Percentiles rank a stretch among this genome's conserved stretches.
Evolutionary conservation across 2,329 filamentous ascomycete species (phyloP).

Genomic region (Aurifilum marmelostoma): DNA sequence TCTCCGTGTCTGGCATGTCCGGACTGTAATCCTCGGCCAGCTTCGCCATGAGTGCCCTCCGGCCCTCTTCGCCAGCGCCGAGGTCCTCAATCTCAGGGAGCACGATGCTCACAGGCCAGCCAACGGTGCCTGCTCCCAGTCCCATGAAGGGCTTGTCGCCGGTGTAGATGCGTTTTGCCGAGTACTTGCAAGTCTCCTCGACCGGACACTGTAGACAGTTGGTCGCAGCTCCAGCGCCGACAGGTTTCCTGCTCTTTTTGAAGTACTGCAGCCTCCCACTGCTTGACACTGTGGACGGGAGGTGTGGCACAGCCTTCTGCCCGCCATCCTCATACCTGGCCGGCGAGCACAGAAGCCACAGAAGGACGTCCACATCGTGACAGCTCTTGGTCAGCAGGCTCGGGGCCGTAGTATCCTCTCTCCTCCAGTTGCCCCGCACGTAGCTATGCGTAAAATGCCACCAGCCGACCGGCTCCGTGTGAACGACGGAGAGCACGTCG

Average conservation of each 20-base stretch:
- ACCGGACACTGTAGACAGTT: conserved; percentile 84
- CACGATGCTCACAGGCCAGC: conserved; percentile 89
- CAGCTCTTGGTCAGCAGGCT: conserved; percentile 93
- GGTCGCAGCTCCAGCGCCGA: conserved; percentile 72
- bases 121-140: conserved; percentile 66
- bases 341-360: conserved; percentile 88
- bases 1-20: conserved; percentile 49
- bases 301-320: conserved; percentile 59
- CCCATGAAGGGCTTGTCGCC: conserved; percentile 60
- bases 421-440: conserved; percentile 92
- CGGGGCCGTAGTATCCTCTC: conserved; percentile 73
- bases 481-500: conserved; percentile 82
- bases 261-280: conserved; percentile 80
- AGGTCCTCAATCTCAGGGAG: conserved; percentile 87
- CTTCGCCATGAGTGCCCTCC: conserved; percentile 43
- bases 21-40: conserved; percentile 57
- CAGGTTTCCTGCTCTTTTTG: conserved; percentile 74
- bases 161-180: conserved; percentile 80
- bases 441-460: conserved; percentile 95
- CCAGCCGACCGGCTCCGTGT: conserved; percentile 93
- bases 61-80: conserved; percentile 52
- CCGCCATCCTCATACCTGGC: conserved; percentile 46
- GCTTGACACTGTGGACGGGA: conserved; percentile 77
- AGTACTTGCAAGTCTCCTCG: conserved; percentile 79
- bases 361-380: conserved; percentile 89